Evolutionary conservation across 140 eudicot species (phyloP).

Genomic region (Cichorium intybus): DNA sequence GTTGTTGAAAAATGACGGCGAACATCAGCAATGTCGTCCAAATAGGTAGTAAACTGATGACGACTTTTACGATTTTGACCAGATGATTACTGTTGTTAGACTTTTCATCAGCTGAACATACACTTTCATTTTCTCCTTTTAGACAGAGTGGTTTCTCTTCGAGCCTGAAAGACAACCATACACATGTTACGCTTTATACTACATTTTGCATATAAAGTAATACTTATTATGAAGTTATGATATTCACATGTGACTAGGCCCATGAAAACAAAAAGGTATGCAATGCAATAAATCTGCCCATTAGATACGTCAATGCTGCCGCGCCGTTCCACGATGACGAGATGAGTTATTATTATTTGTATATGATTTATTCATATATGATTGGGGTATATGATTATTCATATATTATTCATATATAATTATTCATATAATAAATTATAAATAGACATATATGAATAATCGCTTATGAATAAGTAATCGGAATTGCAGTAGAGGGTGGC

Average conservation of each 20-base stretch:
- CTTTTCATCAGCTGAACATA: slow-evolving; percentile 13
- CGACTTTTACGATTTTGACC: slow-evolving; percentile 45
- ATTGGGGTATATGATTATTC: no score
- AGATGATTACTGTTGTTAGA: slow-evolving; percentile 33
- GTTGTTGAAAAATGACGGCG: slow-evolving; percentile 95
- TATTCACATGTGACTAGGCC: neutral
- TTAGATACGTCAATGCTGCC: no score
- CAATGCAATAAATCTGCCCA: no score
- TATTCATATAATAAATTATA: no score
- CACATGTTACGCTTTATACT: neutral
- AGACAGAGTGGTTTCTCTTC: slow-evolving; percentile 53
- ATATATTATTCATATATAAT: no score
- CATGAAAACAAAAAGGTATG: neutral
- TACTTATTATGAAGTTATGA: neutral
- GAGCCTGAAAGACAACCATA: slow-evolving; percentile 34
- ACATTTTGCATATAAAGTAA: neutral
- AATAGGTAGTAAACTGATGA: slow-evolving; percentile 59
- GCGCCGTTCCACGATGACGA: no score
- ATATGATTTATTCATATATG: no score
- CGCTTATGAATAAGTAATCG: no score
- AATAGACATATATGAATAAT: no score
- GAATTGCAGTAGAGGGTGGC: no score
- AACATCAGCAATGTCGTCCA: slow-evolving; percentile 88
- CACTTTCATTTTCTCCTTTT: slow-evolving; percentile 24
- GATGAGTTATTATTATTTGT: no score